Evolutionary conservation across 257 asterid genomes (phyloP), one percentile per base, ranked within the genome.

Genomic region (Solanum chmielewskii): DNA sequence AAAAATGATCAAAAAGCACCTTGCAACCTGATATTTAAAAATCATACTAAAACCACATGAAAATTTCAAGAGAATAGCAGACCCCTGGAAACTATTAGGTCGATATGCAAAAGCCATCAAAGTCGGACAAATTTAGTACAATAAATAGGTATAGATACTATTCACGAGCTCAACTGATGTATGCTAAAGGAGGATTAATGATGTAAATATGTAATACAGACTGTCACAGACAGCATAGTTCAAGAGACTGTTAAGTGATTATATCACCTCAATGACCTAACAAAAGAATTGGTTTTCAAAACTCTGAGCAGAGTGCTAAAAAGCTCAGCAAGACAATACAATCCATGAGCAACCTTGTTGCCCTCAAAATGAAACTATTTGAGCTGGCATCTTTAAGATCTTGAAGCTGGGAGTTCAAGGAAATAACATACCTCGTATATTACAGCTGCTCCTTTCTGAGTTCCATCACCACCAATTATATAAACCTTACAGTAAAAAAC

Each of bases 391-490:
- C 42, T 41, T 75, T 39, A 12, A 41, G 3, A 75, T 21, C 59
- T 41, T 41, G 59, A 35, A 71, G 25, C 39, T 86, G 75, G 70
- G 9, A 18, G 23, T 75, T 64, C 70, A 33, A 47, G 83, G 82
- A 74, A 39, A 25, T 37, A 81, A 62, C 66, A 85, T 91, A 95
- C 99, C 97, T 94, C 94, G 90, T 91, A 96, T 75, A 96, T 95
- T 83, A 93, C 96, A 88, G 96, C 89, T 87, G 98, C 99, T 90
- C 99, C 99, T 91, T 91, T 95, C 89, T 91, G 98, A 74, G 99
- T 96, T 83, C 99, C 99, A 89, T 96, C 99, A 71, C 99, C 99
- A 83, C 98, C 99, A 90, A 96, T 96, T 86, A 96, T 94, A 88
- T 96, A 96, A 90, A 96, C 99, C 99, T 96, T 92, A 83, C 87